phyloP scores from a whole-genome alignment of 306 rosid species.

The Citrullus colocynthis region DNA sequence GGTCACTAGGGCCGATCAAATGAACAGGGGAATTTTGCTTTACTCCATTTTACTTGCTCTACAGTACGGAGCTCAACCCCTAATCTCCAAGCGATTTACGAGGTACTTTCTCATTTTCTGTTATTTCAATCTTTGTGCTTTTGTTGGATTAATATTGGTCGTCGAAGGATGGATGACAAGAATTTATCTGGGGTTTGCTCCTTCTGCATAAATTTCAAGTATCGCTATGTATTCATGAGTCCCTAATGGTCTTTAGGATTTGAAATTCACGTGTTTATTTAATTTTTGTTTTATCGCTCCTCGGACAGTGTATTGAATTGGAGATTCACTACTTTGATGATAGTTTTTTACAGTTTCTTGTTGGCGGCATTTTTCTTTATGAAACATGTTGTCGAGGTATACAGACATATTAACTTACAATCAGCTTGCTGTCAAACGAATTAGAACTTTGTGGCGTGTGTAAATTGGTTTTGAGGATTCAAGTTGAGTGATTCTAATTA shows the following conservation, averaged over 20 bases:
- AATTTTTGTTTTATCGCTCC: background rate
- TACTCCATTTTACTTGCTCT: conserved; percentile 71
- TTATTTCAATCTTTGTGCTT: background rate
- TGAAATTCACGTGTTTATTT: background rate
- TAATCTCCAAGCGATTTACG: conserved; percentile 73
- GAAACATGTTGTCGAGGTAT: background rate
- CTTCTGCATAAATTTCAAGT: background rate
- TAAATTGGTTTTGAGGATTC: background rate
- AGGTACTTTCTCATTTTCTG: conserved; percentile 28
- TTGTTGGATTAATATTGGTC: background rate
- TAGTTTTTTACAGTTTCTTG: background rate
- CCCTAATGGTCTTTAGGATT: background rate
- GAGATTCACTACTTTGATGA: background rate
- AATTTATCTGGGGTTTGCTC: background rate
- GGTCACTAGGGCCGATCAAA: conserved; percentile 12
- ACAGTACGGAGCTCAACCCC: conserved; percentile 94
- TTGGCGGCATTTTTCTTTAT: background rate
- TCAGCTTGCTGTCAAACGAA: background rate
- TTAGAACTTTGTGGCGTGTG: background rate
- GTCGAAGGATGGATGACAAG: background rate
- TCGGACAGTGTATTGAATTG: background rate
- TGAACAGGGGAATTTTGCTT: conserved; percentile 33
- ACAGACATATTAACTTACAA: background rate
- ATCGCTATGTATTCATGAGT: background rate
- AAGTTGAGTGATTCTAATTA: background rate